These are phyloP conservation scores for Lipomyces oligophaga DNA, from an alignment of 805 yeast genomes.

Conservation along the genomic window DNA sequence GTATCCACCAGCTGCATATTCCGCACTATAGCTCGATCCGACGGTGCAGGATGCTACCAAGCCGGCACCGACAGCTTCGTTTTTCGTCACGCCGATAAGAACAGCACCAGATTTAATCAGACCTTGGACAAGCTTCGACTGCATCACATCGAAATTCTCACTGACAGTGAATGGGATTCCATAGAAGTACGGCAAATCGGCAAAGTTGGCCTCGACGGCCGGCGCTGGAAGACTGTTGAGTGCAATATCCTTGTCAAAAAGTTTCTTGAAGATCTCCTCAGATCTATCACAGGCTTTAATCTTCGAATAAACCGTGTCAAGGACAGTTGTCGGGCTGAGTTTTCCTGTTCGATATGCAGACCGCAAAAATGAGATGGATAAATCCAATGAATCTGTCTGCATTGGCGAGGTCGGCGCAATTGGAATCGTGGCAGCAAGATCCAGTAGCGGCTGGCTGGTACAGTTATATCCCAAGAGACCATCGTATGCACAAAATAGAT, in stretches of 20 bases:
- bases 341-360: conserved; percentile 17
- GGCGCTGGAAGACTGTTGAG: conserved; percentile 16
- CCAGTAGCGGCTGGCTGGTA: conserved; percentile 24
- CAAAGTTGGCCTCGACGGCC: conserved; percentile 10
- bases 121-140: conserved; percentile 14
- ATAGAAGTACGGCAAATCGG: conserved; percentile 26
- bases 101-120: conserved; percentile 20
- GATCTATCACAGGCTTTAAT: conserved; percentile 4
- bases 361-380: conserved; percentile 16
- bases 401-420: background rate
- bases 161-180: conserved; percentile 26
- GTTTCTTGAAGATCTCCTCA: conserved; percentile 3
- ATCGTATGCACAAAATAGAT: conserved; percentile 31
- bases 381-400: conserved; percentile 2
- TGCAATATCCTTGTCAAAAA: conserved; percentile 18
- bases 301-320: conserved; percentile 13
- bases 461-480: conserved; percentile 33
- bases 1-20: conserved; percentile 21
- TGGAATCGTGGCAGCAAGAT: conserved; percentile 18
- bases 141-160: conserved; percentile 11
- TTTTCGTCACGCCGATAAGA: conserved; percentile 20
- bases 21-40: conserved; percentile 15
- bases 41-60: conserved; percentile 6
- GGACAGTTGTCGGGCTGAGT: conserved; percentile 12
- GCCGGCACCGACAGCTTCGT: conserved; percentile 14